A percentile compares a stretch with the other conserved stretches of the same genome.
These are phyloP conservation scores for Setaria viridis DNA, from an alignment of 202 grass and related monocot genomes.

Conservation along the genomic window DNA sequence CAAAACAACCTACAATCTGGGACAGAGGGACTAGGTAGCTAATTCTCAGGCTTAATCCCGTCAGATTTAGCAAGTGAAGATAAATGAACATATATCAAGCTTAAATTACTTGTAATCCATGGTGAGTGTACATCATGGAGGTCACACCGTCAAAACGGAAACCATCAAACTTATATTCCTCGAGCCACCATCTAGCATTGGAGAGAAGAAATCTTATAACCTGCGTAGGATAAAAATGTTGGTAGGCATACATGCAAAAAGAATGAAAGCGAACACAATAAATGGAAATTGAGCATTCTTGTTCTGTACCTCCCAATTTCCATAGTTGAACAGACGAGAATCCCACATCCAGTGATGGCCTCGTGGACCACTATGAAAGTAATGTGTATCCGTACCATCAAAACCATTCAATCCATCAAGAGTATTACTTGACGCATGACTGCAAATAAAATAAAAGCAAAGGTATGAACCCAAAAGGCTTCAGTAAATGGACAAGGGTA, in stretches of 20 bases:
- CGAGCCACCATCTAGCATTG: constrained; percentile 99
- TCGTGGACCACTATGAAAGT: constrained; percentile 83
- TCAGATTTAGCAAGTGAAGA: constrained; percentile 30
- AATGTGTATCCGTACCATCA: constrained; percentile 98
- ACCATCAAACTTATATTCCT: constrained; percentile 99
- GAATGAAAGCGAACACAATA: constrained; percentile 26
- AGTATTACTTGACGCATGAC: constrained; percentile 93
- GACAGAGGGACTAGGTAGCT: background rate
- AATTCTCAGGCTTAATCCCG: constrained; percentile 24
- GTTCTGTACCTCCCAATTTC: constrained; percentile 82
- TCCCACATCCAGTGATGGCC: constrained; percentile 99
- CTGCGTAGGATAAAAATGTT: constrained; percentile 52
- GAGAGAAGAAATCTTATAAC: constrained; percentile 96
- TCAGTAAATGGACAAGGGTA: constrained; percentile 29
- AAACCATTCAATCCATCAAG: constrained; percentile 95
- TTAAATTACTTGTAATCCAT: constrained; percentile 88
- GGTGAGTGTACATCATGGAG: constrained; percentile 99
- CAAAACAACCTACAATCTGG: too few species aligned
- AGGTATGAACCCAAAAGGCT: constrained; percentile 30
- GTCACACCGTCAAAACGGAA: constrained; percentile 96
- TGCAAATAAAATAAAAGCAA: constrained; percentile 48
- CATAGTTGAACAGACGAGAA: constrained; percentile 97
- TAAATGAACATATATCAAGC: constrained; percentile 30
- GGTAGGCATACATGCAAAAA: constrained; percentile 23
- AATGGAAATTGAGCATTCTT: constrained; percentile 11